These are phyloP conservation scores for Lolium rigidum DNA, from an alignment of 176 grass and related monocot genomes.

Conservation along the genomic window DNA sequence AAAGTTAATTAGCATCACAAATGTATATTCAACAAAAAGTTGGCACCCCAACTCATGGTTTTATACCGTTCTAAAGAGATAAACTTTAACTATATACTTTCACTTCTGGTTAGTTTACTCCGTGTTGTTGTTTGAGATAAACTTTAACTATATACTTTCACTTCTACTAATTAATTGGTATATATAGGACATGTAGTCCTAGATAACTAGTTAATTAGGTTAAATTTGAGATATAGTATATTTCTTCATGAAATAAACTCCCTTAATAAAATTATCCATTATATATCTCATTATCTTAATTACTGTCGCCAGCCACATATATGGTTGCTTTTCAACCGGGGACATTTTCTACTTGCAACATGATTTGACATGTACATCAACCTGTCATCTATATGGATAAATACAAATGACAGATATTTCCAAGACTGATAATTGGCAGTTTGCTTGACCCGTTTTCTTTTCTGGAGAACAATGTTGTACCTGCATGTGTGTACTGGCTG, in stretches of 20 bases:
- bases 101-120: neutral
- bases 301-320: neutral
- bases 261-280: neutral
- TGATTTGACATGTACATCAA: conserved; percentile 45
- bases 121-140: neutral
- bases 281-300: neutral
- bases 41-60: neutral
- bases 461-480: conserved; percentile 46
- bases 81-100: neutral
- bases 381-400: conserved; percentile 21
- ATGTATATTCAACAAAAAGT: conserved; percentile 13
- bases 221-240: neutral
- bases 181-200: neutral
- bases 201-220: neutral
- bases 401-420: conserved; percentile 34
- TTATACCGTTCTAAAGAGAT: neutral
- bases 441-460: conserved; percentile 42
- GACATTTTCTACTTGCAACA: conserved; percentile 38
- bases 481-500: conserved; percentile 18
- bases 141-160: no score
- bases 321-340: conserved; percentile 34
- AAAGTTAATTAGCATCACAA: neutral
- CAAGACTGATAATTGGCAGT: conserved; percentile 46
- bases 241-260: neutral
- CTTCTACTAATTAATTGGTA: neutral